phyloP scores from a whole-genome alignment of 2,329 filamentous ascomycete genomes.

The Penicillium janthinellum region DNA sequence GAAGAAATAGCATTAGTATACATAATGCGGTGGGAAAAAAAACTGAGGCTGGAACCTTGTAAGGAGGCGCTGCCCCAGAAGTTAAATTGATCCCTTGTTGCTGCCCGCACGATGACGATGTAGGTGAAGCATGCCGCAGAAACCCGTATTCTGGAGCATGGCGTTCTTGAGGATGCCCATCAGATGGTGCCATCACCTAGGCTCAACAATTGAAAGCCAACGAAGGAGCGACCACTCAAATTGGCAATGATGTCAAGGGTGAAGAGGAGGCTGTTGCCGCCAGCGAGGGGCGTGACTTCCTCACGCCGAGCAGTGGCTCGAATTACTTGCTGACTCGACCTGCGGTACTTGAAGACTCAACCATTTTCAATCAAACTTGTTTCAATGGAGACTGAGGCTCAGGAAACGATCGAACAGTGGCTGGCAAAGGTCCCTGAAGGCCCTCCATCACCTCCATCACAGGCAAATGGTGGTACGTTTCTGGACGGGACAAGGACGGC shows the following conservation, averaged over 20 bases:
- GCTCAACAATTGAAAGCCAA: not conserved
- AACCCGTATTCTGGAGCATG: not conserved
- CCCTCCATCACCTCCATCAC: not conserved
- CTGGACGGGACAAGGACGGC: not conserved
- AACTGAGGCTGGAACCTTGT: not conserved
- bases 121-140: not conserved
- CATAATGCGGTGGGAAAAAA: not conserved
- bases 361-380: not conserved
- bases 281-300: not conserved
- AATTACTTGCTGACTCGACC: not conserved
- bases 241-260: not conserved
- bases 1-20: not conserved
- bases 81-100: constrained; percentile 2
- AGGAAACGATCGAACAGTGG: constrained; percentile 19
- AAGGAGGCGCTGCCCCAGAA: not conserved
- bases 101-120: not conserved
- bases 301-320: not conserved
- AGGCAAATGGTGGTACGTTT: not conserved
- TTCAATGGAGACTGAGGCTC: constrained; percentile 6
- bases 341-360: not conserved
- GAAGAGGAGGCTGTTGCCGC: not conserved
- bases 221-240: not conserved
- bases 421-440: constrained; percentile 12
- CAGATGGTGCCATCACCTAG: not conserved
- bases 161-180: not conserved